Base-by-base conservation (phyloP, 495 filamentous ascomycete species). In the Collariella sp. region DNA sequence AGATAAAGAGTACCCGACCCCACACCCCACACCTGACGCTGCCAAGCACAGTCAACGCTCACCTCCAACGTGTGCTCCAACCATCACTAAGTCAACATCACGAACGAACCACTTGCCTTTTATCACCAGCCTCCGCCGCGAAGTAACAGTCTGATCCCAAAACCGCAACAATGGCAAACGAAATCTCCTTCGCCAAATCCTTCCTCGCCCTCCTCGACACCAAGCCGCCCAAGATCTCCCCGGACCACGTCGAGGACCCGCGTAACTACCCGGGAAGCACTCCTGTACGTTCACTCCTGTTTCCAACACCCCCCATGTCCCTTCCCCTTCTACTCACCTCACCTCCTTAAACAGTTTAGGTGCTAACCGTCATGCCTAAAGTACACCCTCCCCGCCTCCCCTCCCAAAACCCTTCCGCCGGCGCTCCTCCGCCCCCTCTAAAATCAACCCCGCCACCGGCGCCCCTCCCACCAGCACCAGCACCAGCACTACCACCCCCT, bases 241-340 rank as follows among this genome's bases (percentile, higher is more conserved):
- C 85, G 55, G 89, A 96, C 70, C 83, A 96, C 81, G 82, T 91
- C 72, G 83, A 87, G 67, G 87, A 96, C 63, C 80, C 87, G 31
- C 83, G 82, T 61, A 81, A 75, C 54, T 83, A 90, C 62, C 82
- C 85, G 15, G 72, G 83, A 29, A 80, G 81, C 48, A 72, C 77
- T 31, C 83, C 88, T 33, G 90, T 95, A 76, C 52, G 85, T 77
- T 15, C n/a, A n/a, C 19, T 24, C 16, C n/a, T 13, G 19, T 26
- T 20, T 44, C 40, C 18, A 33, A 20, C 36, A 13, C 50, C 20
- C 7, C 20, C n/a, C 23, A 29, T 33, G 7, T 18, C 38, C 9
- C 26, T 10, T 13, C 18, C 49, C 19, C 23, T 19, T 5, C 35
- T 24, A 20, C 15, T 10, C 39, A 12, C 34, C 29, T 35, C 16